Evolutionary conservation across 2,329 filamentous ascomycete species (phyloP), one percentile per base, ranked within the genome.

Genomic region (Eutypa lata): DNA sequence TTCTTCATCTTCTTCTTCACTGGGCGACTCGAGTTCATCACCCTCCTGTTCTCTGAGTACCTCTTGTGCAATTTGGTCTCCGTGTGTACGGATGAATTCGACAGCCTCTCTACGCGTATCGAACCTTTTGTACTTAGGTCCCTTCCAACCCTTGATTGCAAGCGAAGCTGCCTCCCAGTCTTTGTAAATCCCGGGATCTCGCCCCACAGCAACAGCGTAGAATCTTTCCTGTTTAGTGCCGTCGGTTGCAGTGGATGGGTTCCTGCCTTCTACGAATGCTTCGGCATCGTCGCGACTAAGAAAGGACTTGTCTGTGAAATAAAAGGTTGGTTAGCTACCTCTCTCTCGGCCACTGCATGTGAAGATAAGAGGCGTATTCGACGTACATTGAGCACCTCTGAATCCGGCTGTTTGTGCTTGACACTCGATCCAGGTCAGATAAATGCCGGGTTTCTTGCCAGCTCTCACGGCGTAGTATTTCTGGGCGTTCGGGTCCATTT

Each of bases 261-360:
- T 78, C 59, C 79, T 80, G 46, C 89, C 89, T 1, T 80, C 83
- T 24, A 90, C 77, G 66, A 90, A 97, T 2, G 83, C 84, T 63
- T 89, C 81, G n/a, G 93, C 93, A 54, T 96, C 91, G 57, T 86
- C 80, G 53, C 80, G 75, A 0, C 81, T 84, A 10, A 78, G 73
- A 66, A 96, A 97, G 1, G 88, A 90, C 73, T 94, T 93, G 76
- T 89, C 90, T 94, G 55, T 24, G 19, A 47, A 49, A 38, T 24
- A 54, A 24, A 58, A 55, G 46, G 28, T 54, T 44, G 35, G 46
- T 48, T 31, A 7, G 49, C 21, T n/a, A n/a, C n/a, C n/a, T n/a
- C n/a, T n/a, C n/a, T 18, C 10, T 31, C 26, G 10, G 26, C 26
- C 5, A 31, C 26, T 31, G 26, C 46, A 18, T 46, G n/a, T 6